These are phyloP conservation scores for Posidonia australis DNA, from an alignment of 106 monocot species.

Conservation along the genomic window DNA sequence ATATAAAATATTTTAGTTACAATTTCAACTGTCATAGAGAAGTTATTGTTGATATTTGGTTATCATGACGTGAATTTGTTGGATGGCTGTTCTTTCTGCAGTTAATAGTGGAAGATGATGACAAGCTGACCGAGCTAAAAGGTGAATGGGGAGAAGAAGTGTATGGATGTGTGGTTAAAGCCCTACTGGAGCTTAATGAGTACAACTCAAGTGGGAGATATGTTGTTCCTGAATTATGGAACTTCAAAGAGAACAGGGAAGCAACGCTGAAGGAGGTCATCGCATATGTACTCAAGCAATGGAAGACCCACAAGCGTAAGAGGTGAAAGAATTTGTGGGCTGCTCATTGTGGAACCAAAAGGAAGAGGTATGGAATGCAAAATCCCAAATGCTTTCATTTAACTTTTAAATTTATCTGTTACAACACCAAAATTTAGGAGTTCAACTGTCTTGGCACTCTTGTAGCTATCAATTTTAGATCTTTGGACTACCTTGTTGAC, in stretches of 20 bases:
- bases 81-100: background rate
- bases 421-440: no score
- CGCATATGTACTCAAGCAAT: slow-evolving; percentile 6
- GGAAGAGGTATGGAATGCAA: no score
- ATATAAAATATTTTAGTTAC: no score
- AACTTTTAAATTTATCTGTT: no score
- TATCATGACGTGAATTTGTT: background rate
- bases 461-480: no score
- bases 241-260: slow-evolving; percentile 14
- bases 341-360: no score
- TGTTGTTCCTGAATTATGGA: slow-evolving; percentile 13
- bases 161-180: slow-evolving; percentile 6
- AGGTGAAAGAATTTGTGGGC: slow-evolving; percentile 8
- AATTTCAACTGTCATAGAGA: no score
- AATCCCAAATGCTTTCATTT: no score
- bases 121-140: slow-evolving; percentile 4
- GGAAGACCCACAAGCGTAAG: slow-evolving; percentile 11
- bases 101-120: slow-evolving; percentile 4
- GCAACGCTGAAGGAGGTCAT: slow-evolving; percentile 16
- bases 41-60: background rate
- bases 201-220: slow-evolving; percentile 19
- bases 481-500: no score
- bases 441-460: no score
- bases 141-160: slow-evolving; percentile 8
- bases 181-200: slow-evolving; percentile 9